Conservation (phyloP, 2,329 filamentous ascomycete species). For the Sclerotinia subarctica region DNA sequence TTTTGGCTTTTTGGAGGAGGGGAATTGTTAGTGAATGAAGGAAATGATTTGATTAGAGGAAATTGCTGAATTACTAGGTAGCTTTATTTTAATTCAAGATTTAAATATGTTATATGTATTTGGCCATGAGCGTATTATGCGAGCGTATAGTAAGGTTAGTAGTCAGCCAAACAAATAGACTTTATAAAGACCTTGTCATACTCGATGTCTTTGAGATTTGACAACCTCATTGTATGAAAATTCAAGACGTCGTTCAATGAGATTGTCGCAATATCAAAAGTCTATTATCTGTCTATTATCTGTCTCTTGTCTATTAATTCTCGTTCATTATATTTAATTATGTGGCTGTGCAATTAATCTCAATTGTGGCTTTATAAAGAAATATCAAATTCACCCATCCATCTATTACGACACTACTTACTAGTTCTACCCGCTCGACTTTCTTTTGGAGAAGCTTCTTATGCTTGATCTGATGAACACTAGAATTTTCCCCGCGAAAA, state of each 20-base stretch:
- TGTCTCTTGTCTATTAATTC: background rate
- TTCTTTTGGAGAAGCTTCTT: slow-evolving; percentile 10
- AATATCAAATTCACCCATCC: background rate
- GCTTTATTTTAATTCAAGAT: background rate
- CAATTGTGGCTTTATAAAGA: slow-evolving; percentile 2
- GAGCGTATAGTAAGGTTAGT: background rate
- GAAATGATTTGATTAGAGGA: background rate
- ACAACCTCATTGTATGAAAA: background rate
- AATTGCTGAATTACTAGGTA: background rate
- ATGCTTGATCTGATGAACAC: slow-evolving; percentile 5
- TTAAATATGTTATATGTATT: background rate
- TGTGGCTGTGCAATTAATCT: background rate
- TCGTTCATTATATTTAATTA: no score
- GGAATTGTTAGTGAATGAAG: background rate
- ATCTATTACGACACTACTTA: background rate
- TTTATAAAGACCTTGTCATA: background rate
- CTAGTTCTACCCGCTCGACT: background rate
- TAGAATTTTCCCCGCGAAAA: slow-evolving; percentile 14
- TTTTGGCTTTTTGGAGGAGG: background rate
- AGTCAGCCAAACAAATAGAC: background rate
- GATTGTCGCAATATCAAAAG: background rate
- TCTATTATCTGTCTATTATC: no score
- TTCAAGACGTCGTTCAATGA: background rate
- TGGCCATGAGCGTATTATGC: background rate
- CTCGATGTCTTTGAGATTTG: background rate